Evolutionary conservation across 2,329 filamentous ascomycete genomes (phyloP).

Genomic region (Pezicula carpinea): DNA sequence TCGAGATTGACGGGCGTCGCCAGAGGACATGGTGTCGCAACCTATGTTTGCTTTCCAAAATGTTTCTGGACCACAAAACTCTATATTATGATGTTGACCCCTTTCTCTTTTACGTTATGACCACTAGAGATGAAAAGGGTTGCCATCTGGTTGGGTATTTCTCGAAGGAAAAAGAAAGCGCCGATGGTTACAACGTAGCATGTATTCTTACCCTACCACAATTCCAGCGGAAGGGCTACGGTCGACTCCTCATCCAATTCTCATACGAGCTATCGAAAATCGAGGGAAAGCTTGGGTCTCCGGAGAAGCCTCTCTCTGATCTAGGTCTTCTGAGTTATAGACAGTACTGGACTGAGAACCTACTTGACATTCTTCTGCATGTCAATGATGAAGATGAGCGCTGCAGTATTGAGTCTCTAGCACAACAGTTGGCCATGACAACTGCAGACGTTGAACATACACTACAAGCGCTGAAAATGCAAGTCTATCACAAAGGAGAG

Average conservation of each 20-base stretch:
- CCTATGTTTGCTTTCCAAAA: slow-evolving; percentile 87
- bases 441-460: slow-evolving; percentile 95
- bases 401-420: slow-evolving; percentile 83
- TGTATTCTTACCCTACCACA: slow-evolving; percentile 97
- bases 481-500: slow-evolving; percentile 92
- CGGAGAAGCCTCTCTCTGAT: slow-evolving; percentile 94
- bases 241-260: slow-evolving; percentile 90
- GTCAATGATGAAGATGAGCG: slow-evolving; percentile 63
- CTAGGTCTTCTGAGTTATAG: slow-evolving; percentile 89
- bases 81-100: slow-evolving; percentile 99
- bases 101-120: slow-evolving; percentile 98
- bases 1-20: slow-evolving; percentile 91
- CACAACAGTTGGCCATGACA: slow-evolving; percentile 83
- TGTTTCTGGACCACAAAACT: slow-evolving; percentile 97
- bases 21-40: slow-evolving; percentile 97
- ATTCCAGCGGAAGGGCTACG: slow-evolving; percentile 92
- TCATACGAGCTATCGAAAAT: slow-evolving; percentile 95
- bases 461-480: slow-evolving; percentile 88
- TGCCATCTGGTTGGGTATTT: slow-evolving; percentile 99
- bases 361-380: slow-evolving; percentile 80
- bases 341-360: slow-evolving; percentile 95
- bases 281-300: slow-evolving; percentile 90
- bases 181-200: slow-evolving; percentile 95
- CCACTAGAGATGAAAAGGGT: slow-evolving; percentile 78
- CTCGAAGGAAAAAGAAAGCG: slow-evolving; percentile 96